Percentiles rank a stretch among this genome's conserved stretches.
These are phyloP conservation scores for Yarrowia sp. DNA, from an alignment of 805 yeast genomes.

Conservation along the genomic window DNA sequence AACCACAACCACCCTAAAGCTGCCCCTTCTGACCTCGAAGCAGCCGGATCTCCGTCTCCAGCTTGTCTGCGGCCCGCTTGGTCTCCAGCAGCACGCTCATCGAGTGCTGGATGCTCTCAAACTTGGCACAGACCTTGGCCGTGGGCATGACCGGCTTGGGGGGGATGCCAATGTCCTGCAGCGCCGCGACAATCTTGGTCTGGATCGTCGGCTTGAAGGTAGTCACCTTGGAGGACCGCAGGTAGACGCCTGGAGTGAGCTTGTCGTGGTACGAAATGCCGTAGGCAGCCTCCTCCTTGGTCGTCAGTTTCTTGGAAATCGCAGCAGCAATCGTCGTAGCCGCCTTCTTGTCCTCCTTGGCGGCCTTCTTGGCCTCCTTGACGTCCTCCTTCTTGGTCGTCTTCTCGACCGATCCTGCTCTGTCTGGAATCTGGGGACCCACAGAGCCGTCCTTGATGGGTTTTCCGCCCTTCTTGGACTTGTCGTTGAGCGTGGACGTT, in stretches of 20 bases:
- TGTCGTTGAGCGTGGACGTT: slow-evolving; percentile 66
- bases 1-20: not conserved
- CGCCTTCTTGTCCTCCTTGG: slow-evolving; percentile 33
- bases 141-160: slow-evolving; percentile 87
- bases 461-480: slow-evolving; percentile 54
- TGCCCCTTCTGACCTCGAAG: slow-evolving; percentile 24
- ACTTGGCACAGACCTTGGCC: slow-evolving; percentile 67
- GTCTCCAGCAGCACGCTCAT: slow-evolving; percentile 74
- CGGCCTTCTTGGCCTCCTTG: slow-evolving; percentile 28
- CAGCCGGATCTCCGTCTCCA: slow-evolving; percentile 71
- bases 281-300: slow-evolving; percentile 77
- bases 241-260: slow-evolving; percentile 66
- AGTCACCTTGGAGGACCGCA: slow-evolving; percentile 76
- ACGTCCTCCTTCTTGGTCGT: slow-evolving; percentile 9
- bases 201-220: slow-evolving; percentile 76
- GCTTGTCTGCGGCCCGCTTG: slow-evolving; percentile 81
- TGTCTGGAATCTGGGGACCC: slow-evolving; percentile 26
- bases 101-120: slow-evolving; percentile 68
- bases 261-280: slow-evolving; percentile 73
- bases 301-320: slow-evolving; percentile 53
- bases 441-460: slow-evolving; percentile 31
- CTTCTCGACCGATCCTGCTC: slow-evolving; percentile 27
- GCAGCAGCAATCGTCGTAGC: slow-evolving; percentile 31
- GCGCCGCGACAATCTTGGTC: slow-evolving; percentile 54
- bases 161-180: slow-evolving; percentile 79